Percentiles rank a stretch among this genome's conserved stretches.
These are phyloP conservation scores for Grammothele lineata DNA, from an alignment of 768 basidiomycete species.

Conservation along the genomic window DNA sequence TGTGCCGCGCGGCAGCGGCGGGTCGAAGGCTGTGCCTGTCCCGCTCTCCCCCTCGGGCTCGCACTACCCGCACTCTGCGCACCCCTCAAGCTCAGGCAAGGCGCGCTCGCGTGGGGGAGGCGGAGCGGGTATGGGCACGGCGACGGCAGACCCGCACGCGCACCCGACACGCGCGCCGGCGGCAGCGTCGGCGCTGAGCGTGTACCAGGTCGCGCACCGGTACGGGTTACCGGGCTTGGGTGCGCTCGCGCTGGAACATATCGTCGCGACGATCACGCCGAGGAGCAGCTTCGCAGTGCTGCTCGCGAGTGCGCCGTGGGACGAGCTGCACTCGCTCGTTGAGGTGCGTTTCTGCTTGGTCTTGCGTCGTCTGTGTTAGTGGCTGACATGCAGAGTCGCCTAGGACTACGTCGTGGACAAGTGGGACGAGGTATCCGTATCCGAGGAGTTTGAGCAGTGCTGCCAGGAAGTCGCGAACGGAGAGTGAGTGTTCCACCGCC, in stretches of 20 bases:
- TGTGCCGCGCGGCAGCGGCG: constrained; percentile 24
- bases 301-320: constrained; percentile 65
- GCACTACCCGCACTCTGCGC: constrained; percentile 48
- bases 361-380: constrained; percentile 11
- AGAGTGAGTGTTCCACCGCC: constrained; percentile 48
- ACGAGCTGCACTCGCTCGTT: constrained; percentile 55
- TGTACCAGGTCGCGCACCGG: constrained; percentile 76
- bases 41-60: constrained; percentile 29
- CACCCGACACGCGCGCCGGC: constrained; percentile 61
- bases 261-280: constrained; percentile 64
- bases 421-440: constrained; percentile 66
- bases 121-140: constrained; percentile 11
- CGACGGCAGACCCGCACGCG: constrained; percentile 59
- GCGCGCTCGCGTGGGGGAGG: constrained; percentile 34
- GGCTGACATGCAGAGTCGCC: no score
- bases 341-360: constrained; percentile 39
- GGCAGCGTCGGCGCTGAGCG: constrained; percentile 67
- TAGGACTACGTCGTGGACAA: constrained; percentile 75
- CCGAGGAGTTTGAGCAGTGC: constrained; percentile 62
- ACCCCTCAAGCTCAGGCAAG: no score
- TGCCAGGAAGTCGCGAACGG: constrained; percentile 70
- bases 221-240: constrained; percentile 66
- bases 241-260: constrained; percentile 66
- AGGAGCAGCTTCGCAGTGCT: constrained; percentile 63
- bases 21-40: constrained; percentile 38